These are phyloP conservation scores for Plasmodium reichenowi DNA, from an alignment of 169 alveolate species.

Conservation along the genomic window DNA sequence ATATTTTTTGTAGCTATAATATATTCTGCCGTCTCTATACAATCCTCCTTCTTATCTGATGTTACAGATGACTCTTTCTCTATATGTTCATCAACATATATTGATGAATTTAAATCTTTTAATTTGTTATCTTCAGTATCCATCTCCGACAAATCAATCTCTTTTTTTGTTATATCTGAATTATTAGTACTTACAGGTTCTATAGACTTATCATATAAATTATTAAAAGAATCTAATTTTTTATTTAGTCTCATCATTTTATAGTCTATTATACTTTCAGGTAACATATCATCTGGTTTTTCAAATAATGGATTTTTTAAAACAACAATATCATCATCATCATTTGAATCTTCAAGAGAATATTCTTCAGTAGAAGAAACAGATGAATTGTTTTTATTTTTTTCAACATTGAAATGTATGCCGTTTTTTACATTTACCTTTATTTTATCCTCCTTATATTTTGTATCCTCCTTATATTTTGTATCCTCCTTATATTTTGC, in stretches of 20 bases:
- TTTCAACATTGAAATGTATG: too few relatives aligned
- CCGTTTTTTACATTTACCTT: not conserved
- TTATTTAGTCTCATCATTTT: not conserved
- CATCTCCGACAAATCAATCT: not conserved
- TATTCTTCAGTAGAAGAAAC: not conserved
- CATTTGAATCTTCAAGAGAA: conserved; percentile 13
- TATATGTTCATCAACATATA: not conserved
- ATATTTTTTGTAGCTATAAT: conserved; percentile 19
- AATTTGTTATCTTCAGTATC: not conserved
- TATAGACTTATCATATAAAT: conserved; percentile 13
- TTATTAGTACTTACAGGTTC: conserved; percentile 3
- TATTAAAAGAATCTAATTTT: conserved; percentile 21
- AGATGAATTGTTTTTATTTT: not conserved
- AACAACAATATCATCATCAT: conserved; percentile 51
- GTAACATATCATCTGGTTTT: conserved; percentile 4
- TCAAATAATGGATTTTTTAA: conserved; percentile 41
- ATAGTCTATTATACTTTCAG: not conserved
- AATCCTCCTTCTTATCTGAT: not conserved
- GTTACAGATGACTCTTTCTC: not conserved
- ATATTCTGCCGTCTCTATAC: not conserved
- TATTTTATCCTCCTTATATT: not conserved
- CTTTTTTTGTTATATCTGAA: not conserved
- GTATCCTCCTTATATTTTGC: not conserved
- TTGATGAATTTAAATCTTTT: not conserved
- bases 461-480: not conserved